Percentiles rank a stretch among this genome's conserved stretches.
Evolutionary conservation across 2,329 filamentous ascomycete genomes (phyloP).

Genomic region (Didymella pinodella): DNA sequence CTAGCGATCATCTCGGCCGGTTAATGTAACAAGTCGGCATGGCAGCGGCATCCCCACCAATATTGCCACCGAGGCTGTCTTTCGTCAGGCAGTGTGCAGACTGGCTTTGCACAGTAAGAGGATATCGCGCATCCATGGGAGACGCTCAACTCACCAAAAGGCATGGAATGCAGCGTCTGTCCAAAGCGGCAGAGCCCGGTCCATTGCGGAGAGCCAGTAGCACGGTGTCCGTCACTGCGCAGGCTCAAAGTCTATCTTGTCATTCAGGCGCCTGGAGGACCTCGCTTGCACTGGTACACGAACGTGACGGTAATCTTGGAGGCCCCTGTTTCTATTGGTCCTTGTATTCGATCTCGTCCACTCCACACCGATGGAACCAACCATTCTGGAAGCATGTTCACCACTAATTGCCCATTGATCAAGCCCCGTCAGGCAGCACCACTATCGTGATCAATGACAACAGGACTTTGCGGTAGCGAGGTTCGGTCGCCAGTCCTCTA

Average conservation of each 20-base stretch:
- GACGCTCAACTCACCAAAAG: neutral
- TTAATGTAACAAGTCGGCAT: slow-evolving; percentile 34
- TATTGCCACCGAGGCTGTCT: slow-evolving; percentile 24
- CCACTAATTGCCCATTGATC: slow-evolving; percentile 2
- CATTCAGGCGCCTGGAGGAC: neutral
- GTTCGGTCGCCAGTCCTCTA: neutral
- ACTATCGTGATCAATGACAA: neutral
- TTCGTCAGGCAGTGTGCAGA: slow-evolving; percentile 13
- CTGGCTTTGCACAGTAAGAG: neutral
- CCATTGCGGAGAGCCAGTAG: neutral
- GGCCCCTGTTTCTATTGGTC: slow-evolving; percentile 4
- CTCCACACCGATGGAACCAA: neutral
- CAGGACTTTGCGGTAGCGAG: neutral
- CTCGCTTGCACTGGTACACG: slow-evolving; percentile 10
- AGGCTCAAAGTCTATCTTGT: neutral
- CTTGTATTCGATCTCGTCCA: slow-evolving; percentile 2
- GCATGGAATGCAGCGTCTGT: neutral
- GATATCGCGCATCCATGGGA: neutral
- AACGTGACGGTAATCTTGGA: neutral
- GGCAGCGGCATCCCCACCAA: slow-evolving; percentile 32
- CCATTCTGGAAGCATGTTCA: slow-evolving; percentile 17
- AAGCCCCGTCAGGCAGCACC: neutral
- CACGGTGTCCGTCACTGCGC: neutral
- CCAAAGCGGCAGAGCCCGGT: neutral
- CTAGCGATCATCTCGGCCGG: slow-evolving; percentile 41